Percentiles rank a stretch among this genome's conserved stretches.
Conservation (phyloP, 2,329 filamentous ascomycete genomes). For the Stemphylium vesicarium region DNA sequence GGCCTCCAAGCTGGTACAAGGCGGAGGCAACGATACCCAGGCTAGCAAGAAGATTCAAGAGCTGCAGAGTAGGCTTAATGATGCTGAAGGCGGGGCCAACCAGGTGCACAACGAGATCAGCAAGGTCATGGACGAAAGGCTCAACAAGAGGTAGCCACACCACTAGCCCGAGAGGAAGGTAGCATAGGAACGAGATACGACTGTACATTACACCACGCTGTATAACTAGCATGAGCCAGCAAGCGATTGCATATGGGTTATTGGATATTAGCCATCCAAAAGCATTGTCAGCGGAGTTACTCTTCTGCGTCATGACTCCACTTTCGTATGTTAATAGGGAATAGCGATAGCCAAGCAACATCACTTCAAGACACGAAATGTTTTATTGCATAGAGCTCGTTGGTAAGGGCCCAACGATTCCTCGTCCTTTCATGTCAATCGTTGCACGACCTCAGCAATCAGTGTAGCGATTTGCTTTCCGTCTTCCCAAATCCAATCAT, state of each 20-base stretch:
- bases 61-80: slow-evolving; percentile 34
- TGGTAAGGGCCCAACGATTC: not conserved
- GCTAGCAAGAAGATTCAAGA: slow-evolving; percentile 42
- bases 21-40: slow-evolving; percentile 23
- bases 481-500: slow-evolving; percentile 69
- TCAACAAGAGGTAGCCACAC: slow-evolving; percentile 35
- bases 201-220: slow-evolving; percentile 43
- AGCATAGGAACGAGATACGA: slow-evolving; percentile 12
- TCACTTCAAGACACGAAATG: not conserved
- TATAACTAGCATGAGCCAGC: slow-evolving; percentile 36
- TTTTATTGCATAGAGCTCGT: too few relatives aligned
- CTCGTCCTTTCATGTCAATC: slow-evolving; percentile 11
- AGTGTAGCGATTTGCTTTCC: slow-evolving; percentile 62
- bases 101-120: slow-evolving; percentile 42
- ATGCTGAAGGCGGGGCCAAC: slow-evolving; percentile 29
- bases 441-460: slow-evolving; percentile 36
- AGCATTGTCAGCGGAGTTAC: slow-evolving; percentile 20
- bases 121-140: slow-evolving; percentile 45
- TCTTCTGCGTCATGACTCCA: slow-evolving; percentile 19
- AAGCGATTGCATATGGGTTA: slow-evolving; percentile 27
- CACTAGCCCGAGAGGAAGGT: not conserved
- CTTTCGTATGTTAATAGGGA: slow-evolving; percentile 21
- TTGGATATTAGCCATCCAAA: slow-evolving; percentile 24
- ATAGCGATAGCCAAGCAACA: slow-evolving; percentile 5
- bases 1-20: slow-evolving; percentile 56